Conservation (phyloP, 768 basidiomycete genomes). For the Leccinum fibrillosum region DNA sequence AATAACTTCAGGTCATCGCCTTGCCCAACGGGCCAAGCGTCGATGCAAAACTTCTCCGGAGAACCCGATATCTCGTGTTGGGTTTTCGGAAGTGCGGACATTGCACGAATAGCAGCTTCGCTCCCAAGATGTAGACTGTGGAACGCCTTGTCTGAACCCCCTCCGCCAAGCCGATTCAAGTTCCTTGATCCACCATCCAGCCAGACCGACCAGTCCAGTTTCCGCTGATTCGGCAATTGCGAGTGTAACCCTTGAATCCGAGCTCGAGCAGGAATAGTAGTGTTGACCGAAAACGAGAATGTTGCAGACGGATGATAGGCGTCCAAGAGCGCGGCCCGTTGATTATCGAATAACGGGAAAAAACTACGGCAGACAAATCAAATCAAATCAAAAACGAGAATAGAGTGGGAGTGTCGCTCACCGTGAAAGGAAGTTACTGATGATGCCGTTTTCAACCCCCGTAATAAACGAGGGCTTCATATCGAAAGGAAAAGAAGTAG, state of each 20-base stretch:
- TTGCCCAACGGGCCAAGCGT: slow-evolving; percentile 74
- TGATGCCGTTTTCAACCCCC: slow-evolving; percentile 64
- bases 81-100: slow-evolving; percentile 68
- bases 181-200: slow-evolving; percentile 69
- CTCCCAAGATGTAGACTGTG: slow-evolving; percentile 70
- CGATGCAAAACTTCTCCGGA: slow-evolving; percentile 81
- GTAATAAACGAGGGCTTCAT: slow-evolving; percentile 74
- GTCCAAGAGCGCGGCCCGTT: slow-evolving; percentile 61
- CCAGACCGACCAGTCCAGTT: slow-evolving; percentile 78
- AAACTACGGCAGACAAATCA: slow-evolving; percentile 49
- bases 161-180: slow-evolving; percentile 60
- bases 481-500: slow-evolving; percentile 75
- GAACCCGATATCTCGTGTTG: slow-evolving; percentile 79
- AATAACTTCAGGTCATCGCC: slow-evolving; percentile 56
- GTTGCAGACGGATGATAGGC: slow-evolving; percentile 87
- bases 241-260: slow-evolving; percentile 66
- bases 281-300: slow-evolving; percentile 87
- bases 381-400: slow-evolving; percentile 4
- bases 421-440: slow-evolving; percentile 78
- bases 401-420: slow-evolving; percentile 35
- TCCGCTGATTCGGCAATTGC: slow-evolving; percentile 78
- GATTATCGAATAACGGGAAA: slow-evolving; percentile 80
- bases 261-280: slow-evolving; percentile 74
- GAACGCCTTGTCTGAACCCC: slow-evolving; percentile 58
- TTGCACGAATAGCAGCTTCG: slow-evolving; percentile 56